Base-by-base conservation (phyloP, 768 basidiomycete species). In the Tubosaeta sp. region DNA sequence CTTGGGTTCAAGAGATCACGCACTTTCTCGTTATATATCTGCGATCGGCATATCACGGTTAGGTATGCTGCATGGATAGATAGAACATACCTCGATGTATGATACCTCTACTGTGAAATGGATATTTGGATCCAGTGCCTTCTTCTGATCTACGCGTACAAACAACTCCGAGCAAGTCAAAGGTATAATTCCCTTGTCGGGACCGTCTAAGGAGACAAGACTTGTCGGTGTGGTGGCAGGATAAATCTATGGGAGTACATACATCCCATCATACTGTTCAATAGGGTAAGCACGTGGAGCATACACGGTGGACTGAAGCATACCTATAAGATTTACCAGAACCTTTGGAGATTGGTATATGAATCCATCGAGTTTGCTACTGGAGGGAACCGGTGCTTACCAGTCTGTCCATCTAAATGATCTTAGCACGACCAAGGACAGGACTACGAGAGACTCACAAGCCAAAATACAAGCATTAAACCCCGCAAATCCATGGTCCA, bases 391-490 rank as follows among this genome's bases (percentile, higher is more conserved):
- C 19, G 57, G 22, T 22, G 22, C 86, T 68, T 69, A 92, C 90
- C 91, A 66, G 91, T 93, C 74, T 93, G 91, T 64, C 91, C 91
- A 77, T 82, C 80, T 82, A 44, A 41, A 41, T 27, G 14, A 31
- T 17, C 33, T 59, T 27, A 53, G 51, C 29, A 34, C 4, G 17
- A 39, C 13, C 12, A 42, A 43, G 17, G 13, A 9, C n/a, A 32
- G 11, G 38, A 45, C 60, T 29, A 60, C 41, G 46, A 53, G 54
- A 12, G 8, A 86, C 95, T 80, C 73, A 97, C 95, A 98, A 71
- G 97, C 95, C 67, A 99, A 80, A 72, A 99, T 97, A 80, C 94
- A 97, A 44, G 94, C 91, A 77, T 98, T 97, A 72, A 97, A 98
- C 27, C 95, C 95, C 33, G 88, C 74, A 72, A 99, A 98, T 39